phyloP scores from a whole-genome alignment of 257 asterid genomes.

The Salvia splendens region DNA sequence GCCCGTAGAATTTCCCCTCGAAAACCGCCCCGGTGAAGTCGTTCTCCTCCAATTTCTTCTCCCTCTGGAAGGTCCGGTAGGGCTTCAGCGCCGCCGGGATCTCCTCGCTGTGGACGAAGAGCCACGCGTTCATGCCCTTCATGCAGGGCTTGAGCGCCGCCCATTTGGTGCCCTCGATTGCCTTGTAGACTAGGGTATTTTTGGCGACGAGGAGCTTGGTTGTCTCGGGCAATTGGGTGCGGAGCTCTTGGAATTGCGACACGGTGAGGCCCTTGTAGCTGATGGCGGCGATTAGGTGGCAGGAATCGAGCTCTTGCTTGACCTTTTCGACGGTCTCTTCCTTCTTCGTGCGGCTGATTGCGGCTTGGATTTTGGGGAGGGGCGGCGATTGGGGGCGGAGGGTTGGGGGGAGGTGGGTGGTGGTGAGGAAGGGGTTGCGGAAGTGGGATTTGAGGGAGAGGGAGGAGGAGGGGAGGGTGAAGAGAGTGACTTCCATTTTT shows the following conservation, averaged over 20 bases:
- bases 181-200: slow-evolving; percentile 79
- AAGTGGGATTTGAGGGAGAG: slow-evolving; percentile 69
- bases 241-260: slow-evolving; percentile 68
- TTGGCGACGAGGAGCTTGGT: slow-evolving; percentile 82
- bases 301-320: slow-evolving; percentile 64
- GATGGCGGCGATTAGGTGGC: slow-evolving; percentile 83
- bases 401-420: slow-evolving; percentile 37
- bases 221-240: slow-evolving; percentile 73
- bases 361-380: slow-evolving; percentile 55
- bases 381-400: slow-evolving; percentile 33
- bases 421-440: slow-evolving; percentile 48
- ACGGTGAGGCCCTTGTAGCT: slow-evolving; percentile 87
- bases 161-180: slow-evolving; percentile 85
- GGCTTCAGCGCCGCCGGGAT: slow-evolving; percentile 95
- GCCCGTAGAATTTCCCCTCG: slow-evolving; percentile 84
- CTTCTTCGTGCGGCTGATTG: slow-evolving; percentile 85
- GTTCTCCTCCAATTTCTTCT: slow-evolving; percentile 75
- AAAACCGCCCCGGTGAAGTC: slow-evolving; percentile 90
- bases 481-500: no score
- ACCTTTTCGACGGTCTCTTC: slow-evolving; percentile 87
- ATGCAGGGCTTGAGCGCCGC: slow-evolving; percentile 85
- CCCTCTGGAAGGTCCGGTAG: slow-evolving; percentile 77
- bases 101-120: slow-evolving; percentile 83
- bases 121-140: slow-evolving; percentile 97
- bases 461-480: slow-evolving; percentile 53